These are phyloP conservation scores for Trametes versicolor DNA, from an alignment of 1,284 basidiomycete genomes.

Conservation along the genomic window DNA sequence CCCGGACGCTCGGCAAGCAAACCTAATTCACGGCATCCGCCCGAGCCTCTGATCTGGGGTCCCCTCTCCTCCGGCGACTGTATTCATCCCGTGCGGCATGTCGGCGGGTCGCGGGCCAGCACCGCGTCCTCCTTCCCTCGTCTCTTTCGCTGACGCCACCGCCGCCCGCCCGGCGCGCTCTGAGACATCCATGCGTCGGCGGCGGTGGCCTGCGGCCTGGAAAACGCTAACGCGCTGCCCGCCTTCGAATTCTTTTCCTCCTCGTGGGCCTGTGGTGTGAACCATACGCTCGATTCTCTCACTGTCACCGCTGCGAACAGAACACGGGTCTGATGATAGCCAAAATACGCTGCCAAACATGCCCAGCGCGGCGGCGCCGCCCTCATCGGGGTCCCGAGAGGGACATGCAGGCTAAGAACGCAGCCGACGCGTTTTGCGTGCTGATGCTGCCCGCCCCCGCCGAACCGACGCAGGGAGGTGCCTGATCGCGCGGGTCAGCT, in stretches of 20 bases:
- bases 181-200: neutral
- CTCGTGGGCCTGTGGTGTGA: conserved; percentile 1
- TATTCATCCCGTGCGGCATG: conserved; percentile 15
- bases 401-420: neutral
- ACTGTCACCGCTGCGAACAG: conserved; percentile 7
- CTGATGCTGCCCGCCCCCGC: conserved; percentile 16
- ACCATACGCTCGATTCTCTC: neutral
- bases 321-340: conserved; percentile 5
- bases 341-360: neutral
- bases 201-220: neutral
- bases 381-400: neutral
- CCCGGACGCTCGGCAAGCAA: conserved; percentile 11
- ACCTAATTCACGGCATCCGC: conserved; percentile 16
- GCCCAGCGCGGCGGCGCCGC: neutral
- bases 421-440: neutral
- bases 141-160: conserved; percentile 7
- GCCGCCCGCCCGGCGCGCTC: conserved; percentile 1
- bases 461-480: conserved; percentile 10
- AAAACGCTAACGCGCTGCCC: neutral
- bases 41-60: conserved; percentile 24
- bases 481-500: conserved; percentile 18
- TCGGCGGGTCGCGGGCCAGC: conserved; percentile 14
- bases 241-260: too few relatives aligned
- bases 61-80: conserved; percentile 21
- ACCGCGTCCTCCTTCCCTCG: conserved; percentile 8